Percentiles rank a stretch among this genome's conserved stretches.
Evolutionary conservation across 2,329 filamentous ascomycete species (phyloP).

Genomic region (Thelonectria blattea): DNA sequence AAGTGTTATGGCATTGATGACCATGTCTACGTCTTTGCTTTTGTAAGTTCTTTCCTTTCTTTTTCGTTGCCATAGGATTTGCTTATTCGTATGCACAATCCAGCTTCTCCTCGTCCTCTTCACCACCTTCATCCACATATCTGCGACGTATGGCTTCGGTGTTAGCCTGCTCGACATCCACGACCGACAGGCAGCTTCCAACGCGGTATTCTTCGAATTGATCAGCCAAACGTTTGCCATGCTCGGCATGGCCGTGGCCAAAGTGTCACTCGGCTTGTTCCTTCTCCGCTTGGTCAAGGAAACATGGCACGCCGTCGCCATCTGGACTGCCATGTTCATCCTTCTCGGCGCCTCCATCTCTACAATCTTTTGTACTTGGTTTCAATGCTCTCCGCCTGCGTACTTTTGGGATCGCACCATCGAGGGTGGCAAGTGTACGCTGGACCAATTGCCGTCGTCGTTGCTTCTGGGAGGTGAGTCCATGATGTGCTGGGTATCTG

Average conservation of each 20-base stretch:
- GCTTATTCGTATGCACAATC: no score
- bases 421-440: conserved; percentile 10
- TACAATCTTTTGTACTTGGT: conserved; percentile 1
- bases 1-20: conserved; percentile 40
- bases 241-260: conserved; percentile 44
- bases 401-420: conserved; percentile 15
- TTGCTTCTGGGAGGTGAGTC: conserved; percentile 17
- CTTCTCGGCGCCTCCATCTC: conserved; percentile 14
- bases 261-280: conserved; percentile 45
- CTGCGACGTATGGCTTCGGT: conserved; percentile 42
- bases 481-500: not conserved
- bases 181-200: conserved; percentile 19
- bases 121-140: conserved; percentile 38
- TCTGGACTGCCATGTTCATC: conserved; percentile 38
- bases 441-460: conserved; percentile 6
- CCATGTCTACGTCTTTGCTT: conserved; percentile 35
- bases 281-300: conserved; percentile 42
- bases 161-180: conserved; percentile 34
- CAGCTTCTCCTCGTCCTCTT: conserved; percentile 37
- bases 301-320: conserved; percentile 40
- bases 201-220: conserved; percentile 37
- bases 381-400: conserved; percentile 20
- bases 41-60: conserved; percentile 2
- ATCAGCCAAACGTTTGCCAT: conserved; percentile 44
- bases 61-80: no score